Evolutionary conservation across 345 rosid genomes (phyloP).

Genomic region (Rhizophora apiculata): DNA sequence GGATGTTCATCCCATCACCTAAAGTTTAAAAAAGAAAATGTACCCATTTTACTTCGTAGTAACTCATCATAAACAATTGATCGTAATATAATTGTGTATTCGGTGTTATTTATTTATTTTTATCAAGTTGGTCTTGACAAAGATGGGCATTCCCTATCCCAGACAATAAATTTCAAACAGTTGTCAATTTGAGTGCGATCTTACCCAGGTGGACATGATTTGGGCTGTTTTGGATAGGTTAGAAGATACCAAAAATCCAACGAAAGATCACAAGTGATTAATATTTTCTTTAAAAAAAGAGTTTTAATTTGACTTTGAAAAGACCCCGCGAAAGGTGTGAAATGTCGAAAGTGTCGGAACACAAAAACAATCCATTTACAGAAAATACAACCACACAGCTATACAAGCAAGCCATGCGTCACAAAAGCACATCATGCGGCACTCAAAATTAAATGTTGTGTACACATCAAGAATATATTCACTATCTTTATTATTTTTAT

Average conservation of each 20-base stretch:
- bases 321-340: not conserved
- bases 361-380: slow-evolving; percentile 5
- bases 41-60: slow-evolving; percentile 51
- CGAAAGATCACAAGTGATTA: no score
- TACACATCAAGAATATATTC: slow-evolving; percentile 29
- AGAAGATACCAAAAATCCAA: no score
- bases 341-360: not conserved
- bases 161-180: not conserved
- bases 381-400: not conserved
- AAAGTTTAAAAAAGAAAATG: slow-evolving; percentile 38
- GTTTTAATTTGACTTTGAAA: not conserved
- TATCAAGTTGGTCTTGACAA: not conserved
- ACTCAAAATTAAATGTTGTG: slow-evolving; percentile 3
- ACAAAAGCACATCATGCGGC: not conserved
- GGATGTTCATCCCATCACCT: slow-evolving; percentile 87
- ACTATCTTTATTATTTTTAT: not conserved
- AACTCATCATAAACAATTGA: slow-evolving; percentile 51
- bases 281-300: no score
- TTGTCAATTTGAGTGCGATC: not conserved
- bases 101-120: not conserved
- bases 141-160: not conserved
- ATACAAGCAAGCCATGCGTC: slow-evolving; percentile 18
- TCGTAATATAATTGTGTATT: slow-evolving; percentile 30
- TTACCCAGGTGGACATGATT: no score
- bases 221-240: no score